Base-by-base conservation (phyloP, 495 filamentous ascomycete genomes). In the Daldinia caldariorum region DNA sequence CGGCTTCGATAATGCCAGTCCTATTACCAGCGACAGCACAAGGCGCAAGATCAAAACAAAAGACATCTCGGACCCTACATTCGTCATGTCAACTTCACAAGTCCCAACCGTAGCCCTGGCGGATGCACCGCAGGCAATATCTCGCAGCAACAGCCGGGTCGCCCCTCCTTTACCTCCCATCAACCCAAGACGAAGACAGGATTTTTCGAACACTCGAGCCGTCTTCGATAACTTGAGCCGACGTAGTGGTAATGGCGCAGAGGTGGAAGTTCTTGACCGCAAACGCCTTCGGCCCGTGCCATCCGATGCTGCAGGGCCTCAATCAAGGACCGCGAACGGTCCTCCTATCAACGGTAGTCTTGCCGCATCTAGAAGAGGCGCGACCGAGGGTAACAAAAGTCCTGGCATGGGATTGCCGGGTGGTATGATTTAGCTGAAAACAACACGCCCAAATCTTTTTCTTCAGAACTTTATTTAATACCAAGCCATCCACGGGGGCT, bases 1-100 rank as follows among this genome's bases (percentile, higher is more conserved):
- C 39, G 71, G 70, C 31, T 72, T 69, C 32, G 75, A 77, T 8
- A 69, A 38, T 67, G 72, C 71, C 3, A 47, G 16, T 47, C 43
- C 43, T 16, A 61, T 9, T 35, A 45, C 74, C n/a, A 71, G 77
- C 26, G 76, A 75, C 35, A 22, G 82, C 77, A 60, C 70, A 41
- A 95, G 93, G 81, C 87, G 87, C 39, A 81, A 86, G 0, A 81
- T 95, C 53, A 89, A 88, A 71, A 93, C 94, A 73, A 81, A 84
- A 37, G 87, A 90, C 31, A 96, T 97, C 41, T 94, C 92, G 3
- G 93, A 95, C 69, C 93, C 93, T 0, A 91, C 86, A 0, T 90
- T 97, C 61, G 78, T 94, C n/a, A 91, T 87, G 37, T 87, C 85
- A 20, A 95, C 92, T 8, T 93, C 89, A 9, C 89, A 89, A 47